Conservation (phyloP, 1,284 basidiomycete genomes). For the Sporisorium sorghi region DNA sequence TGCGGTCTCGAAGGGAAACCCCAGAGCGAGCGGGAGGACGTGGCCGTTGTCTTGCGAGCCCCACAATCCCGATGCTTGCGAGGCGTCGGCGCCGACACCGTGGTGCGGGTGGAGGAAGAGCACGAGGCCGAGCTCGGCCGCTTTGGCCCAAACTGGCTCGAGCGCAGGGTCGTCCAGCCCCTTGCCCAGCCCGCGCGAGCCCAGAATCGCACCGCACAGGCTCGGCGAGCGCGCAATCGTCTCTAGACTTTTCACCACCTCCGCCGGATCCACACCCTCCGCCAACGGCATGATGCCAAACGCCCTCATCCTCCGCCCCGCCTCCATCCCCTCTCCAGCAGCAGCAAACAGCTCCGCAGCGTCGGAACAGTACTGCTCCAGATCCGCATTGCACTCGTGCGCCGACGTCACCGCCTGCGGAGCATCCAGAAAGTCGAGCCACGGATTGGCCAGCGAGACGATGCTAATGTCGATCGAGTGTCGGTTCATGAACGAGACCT, state of each 20-base stretch:
- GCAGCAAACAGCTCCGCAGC: conserved; percentile 53
- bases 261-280: conserved; percentile 74
- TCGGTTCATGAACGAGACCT: conserved; percentile 80
- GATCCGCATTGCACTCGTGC: conserved; percentile 77
- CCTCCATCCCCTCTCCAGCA: conserved; percentile 69
- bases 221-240: conserved; percentile 73
- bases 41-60: conserved; percentile 83
- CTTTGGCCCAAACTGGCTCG: conserved; percentile 80
- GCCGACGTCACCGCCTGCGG: conserved; percentile 78
- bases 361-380: conserved; percentile 78
- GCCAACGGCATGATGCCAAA: conserved; percentile 87
- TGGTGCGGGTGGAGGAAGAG: conserved; percentile 49
- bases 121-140: conserved; percentile 27
- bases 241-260: conserved; percentile 76
- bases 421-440: conserved; percentile 83
- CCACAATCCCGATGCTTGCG: conserved; percentile 70
- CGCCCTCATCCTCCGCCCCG: conserved; percentile 76
- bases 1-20: conserved; percentile 89
- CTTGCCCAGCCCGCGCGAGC: conserved; percentile 80
- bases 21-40: conserved; percentile 83
- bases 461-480: conserved; percentile 76
- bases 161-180: conserved; percentile 79
- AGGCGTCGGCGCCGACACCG: conserved; percentile 27
- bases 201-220: conserved; percentile 80
- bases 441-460: conserved; percentile 80